phyloP scores from a whole-genome alignment of 768 basidiomycete genomes.

The Suillus variegatus region DNA sequence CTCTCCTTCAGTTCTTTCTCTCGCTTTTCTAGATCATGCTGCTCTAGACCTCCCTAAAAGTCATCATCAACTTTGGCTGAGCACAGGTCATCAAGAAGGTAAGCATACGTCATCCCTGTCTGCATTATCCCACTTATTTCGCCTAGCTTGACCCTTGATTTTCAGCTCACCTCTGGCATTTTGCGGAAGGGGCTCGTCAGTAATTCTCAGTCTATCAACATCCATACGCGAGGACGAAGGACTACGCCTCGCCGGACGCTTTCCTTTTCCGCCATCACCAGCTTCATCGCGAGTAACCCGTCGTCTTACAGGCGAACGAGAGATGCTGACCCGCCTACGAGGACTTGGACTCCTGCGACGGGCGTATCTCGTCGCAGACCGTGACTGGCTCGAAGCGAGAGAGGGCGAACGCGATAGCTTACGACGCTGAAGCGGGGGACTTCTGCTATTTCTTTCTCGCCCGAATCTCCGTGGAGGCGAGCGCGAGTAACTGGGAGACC shows the following conservation, averaged over 20 bases:
- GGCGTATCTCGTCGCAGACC: conserved; percentile 40
- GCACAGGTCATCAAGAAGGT: not conserved
- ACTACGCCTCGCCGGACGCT: conserved; percentile 27
- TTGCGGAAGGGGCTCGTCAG: conserved; percentile 33
- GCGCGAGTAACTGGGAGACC: conserved; percentile 49
- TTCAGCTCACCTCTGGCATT: conserved; percentile 54
- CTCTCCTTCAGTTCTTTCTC: conserved; percentile 83
- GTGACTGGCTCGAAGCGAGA: conserved; percentile 41
- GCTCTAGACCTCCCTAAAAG: conserved; percentile 18
- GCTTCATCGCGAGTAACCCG: conserved; percentile 27
- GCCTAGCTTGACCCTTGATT: conserved; percentile 74
- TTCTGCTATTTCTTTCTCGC: conserved; percentile 49
- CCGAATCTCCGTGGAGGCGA: conserved; percentile 45
- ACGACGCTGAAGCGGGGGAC: conserved; percentile 46
- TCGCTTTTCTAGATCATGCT: conserved; percentile 57
- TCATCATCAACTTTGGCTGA: not conserved
- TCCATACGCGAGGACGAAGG: conserved; percentile 26
- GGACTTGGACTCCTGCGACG: conserved; percentile 49
- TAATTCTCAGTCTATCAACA: conserved; percentile 23
- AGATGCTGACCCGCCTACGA: conserved; percentile 34
- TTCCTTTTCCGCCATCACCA: conserved; percentile 15
- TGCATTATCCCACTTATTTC: conserved; percentile 53
- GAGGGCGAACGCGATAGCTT: conserved; percentile 33
- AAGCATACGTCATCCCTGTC: conserved; percentile 14
- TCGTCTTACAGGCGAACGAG: conserved; percentile 36